phyloP scores from a whole-genome alignment of 2,329 filamentous ascomycete species.

The Penicillium sp. region DNA sequence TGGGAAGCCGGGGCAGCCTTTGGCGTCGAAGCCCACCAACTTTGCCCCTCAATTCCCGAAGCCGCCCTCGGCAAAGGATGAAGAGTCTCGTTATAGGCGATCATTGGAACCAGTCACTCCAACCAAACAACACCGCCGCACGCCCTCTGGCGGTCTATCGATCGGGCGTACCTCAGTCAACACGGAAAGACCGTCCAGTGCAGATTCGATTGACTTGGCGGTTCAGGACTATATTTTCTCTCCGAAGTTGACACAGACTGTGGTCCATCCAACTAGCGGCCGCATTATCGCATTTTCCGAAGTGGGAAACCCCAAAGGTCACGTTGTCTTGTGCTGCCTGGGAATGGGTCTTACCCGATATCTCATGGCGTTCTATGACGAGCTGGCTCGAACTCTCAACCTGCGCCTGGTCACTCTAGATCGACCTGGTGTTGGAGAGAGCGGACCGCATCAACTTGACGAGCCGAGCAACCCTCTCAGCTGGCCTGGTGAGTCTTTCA shows the following conservation, averaged over 20 bases:
- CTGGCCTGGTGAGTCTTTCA: conserved; percentile 73
- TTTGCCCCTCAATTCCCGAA: conserved; percentile 22
- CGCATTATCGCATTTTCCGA: conserved; percentile 92
- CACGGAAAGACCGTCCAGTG: conserved; percentile 69
- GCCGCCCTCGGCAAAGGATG: conserved; percentile 31
- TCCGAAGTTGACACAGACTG: conserved; percentile 79
- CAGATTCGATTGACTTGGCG: conserved; percentile 82
- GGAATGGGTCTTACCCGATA: conserved; percentile 97
- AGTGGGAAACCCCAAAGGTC: conserved; percentile 86
- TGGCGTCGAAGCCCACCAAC: conserved; percentile 27
- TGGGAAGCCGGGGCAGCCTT: conserved; percentile 25
- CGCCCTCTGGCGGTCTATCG: conserved; percentile 36
- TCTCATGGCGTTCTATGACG: conserved; percentile 95
- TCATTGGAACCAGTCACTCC: conserved; percentile 29
- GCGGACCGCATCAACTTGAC: conserved; percentile 70
- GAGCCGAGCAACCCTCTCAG: conserved; percentile 78
- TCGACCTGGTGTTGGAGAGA: conserved; percentile 87
- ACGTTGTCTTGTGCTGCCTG: conserved; percentile 91
- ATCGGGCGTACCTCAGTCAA: conserved; percentile 45
- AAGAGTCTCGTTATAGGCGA: conserved; percentile 25
- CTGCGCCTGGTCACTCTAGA: conserved; percentile 89
- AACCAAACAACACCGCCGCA: conserved; percentile 34
- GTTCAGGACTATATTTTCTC: conserved; percentile 81
- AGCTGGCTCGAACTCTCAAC: conserved; percentile 81
- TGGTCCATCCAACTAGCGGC: conserved; percentile 77